These are phyloP conservation scores for Thelephora aurantiotincta DNA, from an alignment of 768 basidiomycete species.

Conservation along the genomic window DNA sequence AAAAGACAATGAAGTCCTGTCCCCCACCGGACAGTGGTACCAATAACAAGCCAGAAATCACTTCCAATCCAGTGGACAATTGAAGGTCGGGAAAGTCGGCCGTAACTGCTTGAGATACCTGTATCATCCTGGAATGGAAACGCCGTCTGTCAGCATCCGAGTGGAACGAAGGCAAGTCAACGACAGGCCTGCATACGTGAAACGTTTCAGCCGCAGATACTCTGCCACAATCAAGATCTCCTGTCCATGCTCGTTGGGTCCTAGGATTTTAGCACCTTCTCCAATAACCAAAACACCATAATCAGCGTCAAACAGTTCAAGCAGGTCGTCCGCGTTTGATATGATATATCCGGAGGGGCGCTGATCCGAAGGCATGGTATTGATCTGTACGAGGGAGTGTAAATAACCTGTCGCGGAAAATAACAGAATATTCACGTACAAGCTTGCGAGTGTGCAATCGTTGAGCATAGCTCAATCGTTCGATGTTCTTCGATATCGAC, in stretches of 20 bases:
- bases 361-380: slow-evolving; percentile 47
- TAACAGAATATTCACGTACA: slow-evolving; percentile 23
- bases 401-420: background rate
- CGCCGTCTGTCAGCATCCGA: background rate
- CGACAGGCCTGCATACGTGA: slow-evolving; percentile 24
- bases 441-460: slow-evolving; percentile 64
- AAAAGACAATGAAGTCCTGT: slow-evolving; percentile 69
- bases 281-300: slow-evolving; percentile 60
- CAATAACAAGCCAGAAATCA: slow-evolving; percentile 61
- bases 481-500: slow-evolving; percentile 67
- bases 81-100: slow-evolving; percentile 61
- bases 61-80: slow-evolving; percentile 40
- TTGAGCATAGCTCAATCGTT: slow-evolving; percentile 64
- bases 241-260: slow-evolving; percentile 57
- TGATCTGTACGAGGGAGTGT: slow-evolving; percentile 32
- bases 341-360: slow-evolving; percentile 71
- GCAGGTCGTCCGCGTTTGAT: slow-evolving; percentile 66
- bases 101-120: slow-evolving; percentile 54
- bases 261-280: slow-evolving; percentile 58
- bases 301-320: slow-evolving; percentile 68
- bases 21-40: slow-evolving; percentile 63
- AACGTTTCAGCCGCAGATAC: slow-evolving; percentile 62
- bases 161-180: no score
- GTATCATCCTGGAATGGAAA: slow-evolving; percentile 36
- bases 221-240: slow-evolving; percentile 71